These are phyloP conservation scores for Osmanthus fragrans DNA, from an alignment of 257 asterid species.

Conservation along the genomic window DNA sequence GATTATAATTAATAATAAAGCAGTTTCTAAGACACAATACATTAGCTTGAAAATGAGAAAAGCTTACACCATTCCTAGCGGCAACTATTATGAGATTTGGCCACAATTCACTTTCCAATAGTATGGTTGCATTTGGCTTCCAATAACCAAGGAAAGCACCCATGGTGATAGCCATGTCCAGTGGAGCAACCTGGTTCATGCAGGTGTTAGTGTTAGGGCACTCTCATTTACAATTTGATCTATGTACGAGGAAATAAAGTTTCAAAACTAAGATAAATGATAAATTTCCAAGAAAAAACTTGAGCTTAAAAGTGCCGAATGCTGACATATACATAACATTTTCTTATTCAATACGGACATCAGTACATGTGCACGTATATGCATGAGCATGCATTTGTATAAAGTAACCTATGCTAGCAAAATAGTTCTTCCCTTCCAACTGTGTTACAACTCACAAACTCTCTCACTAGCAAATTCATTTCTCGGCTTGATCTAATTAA, in stretches of 20 bases:
- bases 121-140: constrained; percentile 79
- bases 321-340: not conserved
- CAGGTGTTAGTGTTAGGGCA: constrained; percentile 8
- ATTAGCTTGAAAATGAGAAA: constrained; percentile 20
- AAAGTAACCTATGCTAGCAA: not conserved
- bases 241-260: constrained; percentile 4
- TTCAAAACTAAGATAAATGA: constrained; percentile 9
- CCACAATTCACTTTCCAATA: constrained; percentile 92
- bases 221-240: not conserved
- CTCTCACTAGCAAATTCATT: not conserved
- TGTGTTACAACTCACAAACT: not conserved
- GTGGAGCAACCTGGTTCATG: constrained; percentile 81
- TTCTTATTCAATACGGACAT: not conserved
- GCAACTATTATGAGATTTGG: constrained; percentile 89
- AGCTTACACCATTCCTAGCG: constrained; percentile 63
- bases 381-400: not conserved
- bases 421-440: not conserved
- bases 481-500: not conserved
- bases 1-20: not conserved
- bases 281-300: constrained; percentile 1
- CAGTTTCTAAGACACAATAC: not conserved
- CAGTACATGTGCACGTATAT: not conserved
- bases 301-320: not conserved
- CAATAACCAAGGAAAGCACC: constrained; percentile 78
- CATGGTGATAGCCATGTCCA: constrained; percentile 75